A percentile compares a stretch with the other conserved stretches of the same genome.
Evolutionary conservation across 352 stramenopile species (phyloP).

Genomic region (Phytophthora hybrid): DNA sequence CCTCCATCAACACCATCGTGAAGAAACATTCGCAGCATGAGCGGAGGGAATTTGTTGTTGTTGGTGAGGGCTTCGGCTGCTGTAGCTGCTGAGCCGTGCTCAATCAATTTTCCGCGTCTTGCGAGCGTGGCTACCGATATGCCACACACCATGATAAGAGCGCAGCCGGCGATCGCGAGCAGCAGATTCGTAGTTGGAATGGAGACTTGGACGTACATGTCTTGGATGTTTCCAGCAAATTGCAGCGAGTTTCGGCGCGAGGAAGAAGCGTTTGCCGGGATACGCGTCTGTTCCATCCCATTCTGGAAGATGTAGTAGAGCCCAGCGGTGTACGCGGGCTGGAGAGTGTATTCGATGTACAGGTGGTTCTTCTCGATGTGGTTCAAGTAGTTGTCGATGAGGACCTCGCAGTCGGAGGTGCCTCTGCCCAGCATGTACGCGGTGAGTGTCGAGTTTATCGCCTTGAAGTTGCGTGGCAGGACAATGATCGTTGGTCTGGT

Average conservation of each 20-base stretch:
- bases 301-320: slow-evolving; percentile 53
- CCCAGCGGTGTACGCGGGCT: slow-evolving; percentile 44
- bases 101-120: not conserved
- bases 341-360: slow-evolving; percentile 50
- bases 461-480: slow-evolving; percentile 22
- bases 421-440: slow-evolving; percentile 1
- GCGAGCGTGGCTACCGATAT: not conserved
- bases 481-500: not conserved
- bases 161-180: slow-evolving; percentile 10
- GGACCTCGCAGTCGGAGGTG: not conserved
- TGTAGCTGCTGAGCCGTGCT: slow-evolving; percentile 6
- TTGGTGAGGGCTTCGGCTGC: slow-evolving; percentile 19
- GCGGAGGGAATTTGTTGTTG: slow-evolving; percentile 17
- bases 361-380: slow-evolving; percentile 47
- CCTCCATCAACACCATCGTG: not conserved
- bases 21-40: slow-evolving; percentile 10
- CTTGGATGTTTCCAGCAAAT: slow-evolving; percentile 21
- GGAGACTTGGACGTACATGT: slow-evolving; percentile 24
- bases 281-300: slow-evolving; percentile 20
- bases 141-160: slow-evolving; percentile 1
- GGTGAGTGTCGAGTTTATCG: slow-evolving; percentile 10
- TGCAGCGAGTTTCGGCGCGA: not conserved
- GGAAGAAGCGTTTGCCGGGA: not conserved
- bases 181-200: slow-evolving; percentile 15
- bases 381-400: slow-evolving; percentile 12